Evolutionary conservation across 208 protist genomes (phyloP), one percentile per base, ranked within the genome.

Genomic region (Acanthamoeba lenticulata): DNA sequence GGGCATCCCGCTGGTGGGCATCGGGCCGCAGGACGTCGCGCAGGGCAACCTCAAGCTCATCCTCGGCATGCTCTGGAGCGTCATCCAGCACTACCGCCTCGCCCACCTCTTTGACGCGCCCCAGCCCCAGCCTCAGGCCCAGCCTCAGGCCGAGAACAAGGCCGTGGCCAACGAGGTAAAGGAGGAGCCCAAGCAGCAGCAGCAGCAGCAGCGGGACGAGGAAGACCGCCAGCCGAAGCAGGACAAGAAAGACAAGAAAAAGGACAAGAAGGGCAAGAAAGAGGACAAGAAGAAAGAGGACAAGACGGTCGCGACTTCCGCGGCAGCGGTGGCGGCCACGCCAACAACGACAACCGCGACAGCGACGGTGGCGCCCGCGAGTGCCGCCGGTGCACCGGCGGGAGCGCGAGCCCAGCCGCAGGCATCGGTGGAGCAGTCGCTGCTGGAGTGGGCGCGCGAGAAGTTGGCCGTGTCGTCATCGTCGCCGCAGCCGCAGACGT

Each of bases 1-100:
- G 44, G 77, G 77, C 42, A 86, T 86, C 45, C 77, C 38, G 29
- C 45, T 86, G 42, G 21, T 57, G n/a, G 77, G 77, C 45, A 86
- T 86, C 27, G 77, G 77, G 19, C 77, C 77, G 42, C 77, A 86
- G 44, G 77, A 86, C 77, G 24, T 86, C 77, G 49, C 77, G 7
- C 77, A 86, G 77, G 77, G 77, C 77, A 86, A 86, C 29, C 77
- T 86, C 77, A 86, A 86, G 77, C 77, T 86, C 77, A 86, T 86
- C 45, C 77, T 85, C 74, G 74, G 74, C 36, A 86, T 86, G 77
- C 27, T 86, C 27, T 86, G 77, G 77, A 86, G 77, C 44, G 57
- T 86, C 77, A 86, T 86, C 77, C 77, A 86, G 77, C 77, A 86
- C 29, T 86, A 86, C 32, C 21, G 77, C 2, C 77, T 86, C n/a